Percentiles rank a stretch among this genome's conserved stretches.
Evolutionary conservation across 495 filamentous ascomycete genomes (phyloP).

Genomic region (Peziza echinospora): DNA sequence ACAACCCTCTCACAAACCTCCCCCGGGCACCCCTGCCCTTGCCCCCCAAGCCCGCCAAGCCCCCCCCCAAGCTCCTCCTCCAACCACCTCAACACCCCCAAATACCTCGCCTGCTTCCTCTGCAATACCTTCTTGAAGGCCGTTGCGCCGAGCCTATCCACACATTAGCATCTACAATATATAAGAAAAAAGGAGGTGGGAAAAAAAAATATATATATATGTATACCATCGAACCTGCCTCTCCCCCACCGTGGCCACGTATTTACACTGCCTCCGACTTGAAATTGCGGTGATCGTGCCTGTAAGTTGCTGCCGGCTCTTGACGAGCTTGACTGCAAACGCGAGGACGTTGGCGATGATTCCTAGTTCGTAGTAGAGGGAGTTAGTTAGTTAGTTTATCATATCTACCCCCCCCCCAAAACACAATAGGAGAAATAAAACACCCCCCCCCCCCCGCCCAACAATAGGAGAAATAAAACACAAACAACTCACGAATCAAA

Average conservation of each 20-base stretch:
- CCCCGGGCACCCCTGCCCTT: too few relatives aligned
- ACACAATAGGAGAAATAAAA: constrained; percentile 33
- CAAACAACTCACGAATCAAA: background rate
- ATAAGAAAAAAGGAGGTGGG: too few relatives aligned
- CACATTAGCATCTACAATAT: background rate
- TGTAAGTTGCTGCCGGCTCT: constrained; percentile 28
- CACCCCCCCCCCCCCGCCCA: too few relatives aligned
- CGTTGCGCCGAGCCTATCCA: constrained; percentile 34
- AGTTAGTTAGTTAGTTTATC: constrained; percentile 10
- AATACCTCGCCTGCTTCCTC: constrained; percentile 48
- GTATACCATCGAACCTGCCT: constrained; percentile 48
- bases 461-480: too few relatives aligned
- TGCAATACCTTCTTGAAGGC: constrained; percentile 44
- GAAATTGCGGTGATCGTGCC: constrained; percentile 7
- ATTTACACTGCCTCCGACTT: constrained; percentile 30
- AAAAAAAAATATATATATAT: background rate
- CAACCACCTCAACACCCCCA: constrained; percentile 39
- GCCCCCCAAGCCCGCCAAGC: too few relatives aligned
- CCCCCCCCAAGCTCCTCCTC: too few relatives aligned
- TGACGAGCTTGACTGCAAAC: constrained; percentile 42
- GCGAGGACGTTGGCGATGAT: constrained; percentile 45
- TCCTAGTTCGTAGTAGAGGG: constrained; percentile 20
- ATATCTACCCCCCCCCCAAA: constrained; percentile 32
- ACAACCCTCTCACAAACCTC: too few relatives aligned
- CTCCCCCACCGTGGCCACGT: constrained; percentile 33